These are phyloP conservation scores for Puccinellia tenuiflora DNA, from an alignment of 176 grass and related monocot species.

Conservation along the genomic window DNA sequence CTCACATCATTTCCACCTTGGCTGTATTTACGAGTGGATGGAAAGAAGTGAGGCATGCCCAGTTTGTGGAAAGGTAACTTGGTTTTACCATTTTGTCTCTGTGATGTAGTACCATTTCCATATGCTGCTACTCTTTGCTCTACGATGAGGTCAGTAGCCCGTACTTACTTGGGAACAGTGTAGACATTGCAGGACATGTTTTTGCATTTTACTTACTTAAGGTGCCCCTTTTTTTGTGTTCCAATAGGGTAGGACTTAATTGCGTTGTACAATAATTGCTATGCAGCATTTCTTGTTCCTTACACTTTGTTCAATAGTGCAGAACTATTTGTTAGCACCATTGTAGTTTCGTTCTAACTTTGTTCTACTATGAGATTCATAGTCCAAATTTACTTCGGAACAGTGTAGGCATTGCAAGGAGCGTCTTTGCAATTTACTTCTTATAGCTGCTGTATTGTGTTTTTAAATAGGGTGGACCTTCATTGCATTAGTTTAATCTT, in stretches of 20 bases:
- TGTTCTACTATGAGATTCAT: neutral
- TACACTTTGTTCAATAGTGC: neutral
- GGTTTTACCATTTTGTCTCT: neutral
- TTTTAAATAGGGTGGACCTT: neutral
- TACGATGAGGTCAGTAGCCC: neutral
- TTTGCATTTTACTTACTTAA: neutral
- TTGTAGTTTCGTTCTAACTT: neutral
- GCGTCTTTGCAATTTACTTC: neutral
- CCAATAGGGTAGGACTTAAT: neutral
- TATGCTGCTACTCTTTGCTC: neutral
- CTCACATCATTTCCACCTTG: conserved; percentile 94
- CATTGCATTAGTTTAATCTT: neutral
- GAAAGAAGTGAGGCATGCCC: conserved; percentile 97
- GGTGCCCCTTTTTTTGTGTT: neutral
- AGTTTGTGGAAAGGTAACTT: conserved; percentile 88
- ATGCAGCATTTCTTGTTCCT: neutral
- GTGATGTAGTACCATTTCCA: neutral
- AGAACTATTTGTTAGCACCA: neutral
- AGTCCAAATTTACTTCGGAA: too few species aligned
- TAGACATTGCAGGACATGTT: neutral
- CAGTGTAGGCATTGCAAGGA: neutral
- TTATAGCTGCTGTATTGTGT: neutral
- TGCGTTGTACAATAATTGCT: neutral
- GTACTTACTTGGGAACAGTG: neutral
- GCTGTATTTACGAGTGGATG: conserved; percentile 99